Evolutionary conservation across 306 rosid species (phyloP).

Genomic region (Quercus suber): DNA sequence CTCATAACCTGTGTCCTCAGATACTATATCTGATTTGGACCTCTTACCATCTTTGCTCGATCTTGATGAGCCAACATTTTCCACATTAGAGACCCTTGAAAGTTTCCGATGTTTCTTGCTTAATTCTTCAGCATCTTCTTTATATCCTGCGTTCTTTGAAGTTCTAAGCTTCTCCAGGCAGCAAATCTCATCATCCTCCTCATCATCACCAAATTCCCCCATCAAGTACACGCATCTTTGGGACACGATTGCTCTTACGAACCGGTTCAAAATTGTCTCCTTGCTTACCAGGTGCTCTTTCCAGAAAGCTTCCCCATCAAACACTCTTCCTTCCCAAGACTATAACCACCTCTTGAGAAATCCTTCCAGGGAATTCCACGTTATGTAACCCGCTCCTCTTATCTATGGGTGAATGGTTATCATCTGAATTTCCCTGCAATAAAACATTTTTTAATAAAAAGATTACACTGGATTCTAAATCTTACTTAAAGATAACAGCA

Average conservation of each 20-base stretch:
- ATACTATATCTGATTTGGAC: constrained; percentile 28
- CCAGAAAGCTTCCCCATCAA: constrained; percentile 52
- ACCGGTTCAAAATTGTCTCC: constrained; percentile 65
- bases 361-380: constrained; percentile 91
- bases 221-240: constrained; percentile 69
- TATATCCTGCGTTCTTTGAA: constrained; percentile 57
- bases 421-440: constrained; percentile 64
- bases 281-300: constrained; percentile 48
- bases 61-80: constrained; percentile 47
- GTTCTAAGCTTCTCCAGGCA: constrained; percentile 86
- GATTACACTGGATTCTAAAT: constrained; percentile 22
- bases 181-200: constrained; percentile 83
- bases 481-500: constrained; percentile 1
- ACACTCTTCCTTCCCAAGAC: constrained; percentile 60
- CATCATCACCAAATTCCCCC: constrained; percentile 67
- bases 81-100: constrained; percentile 65
- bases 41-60: constrained; percentile 42
- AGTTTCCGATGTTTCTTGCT: constrained; percentile 79
- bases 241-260: constrained; percentile 78
- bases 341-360: constrained; percentile 68
- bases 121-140: constrained; percentile 70
- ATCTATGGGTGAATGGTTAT: constrained; percentile 50
- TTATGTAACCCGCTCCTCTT: constrained; percentile 55
- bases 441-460: constrained; percentile 16
- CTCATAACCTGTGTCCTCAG: constrained; percentile 45